Evolutionary conservation across 768 basidiomycete genomes (phyloP).

Genomic region (Boletus vinaceobasis): DNA sequence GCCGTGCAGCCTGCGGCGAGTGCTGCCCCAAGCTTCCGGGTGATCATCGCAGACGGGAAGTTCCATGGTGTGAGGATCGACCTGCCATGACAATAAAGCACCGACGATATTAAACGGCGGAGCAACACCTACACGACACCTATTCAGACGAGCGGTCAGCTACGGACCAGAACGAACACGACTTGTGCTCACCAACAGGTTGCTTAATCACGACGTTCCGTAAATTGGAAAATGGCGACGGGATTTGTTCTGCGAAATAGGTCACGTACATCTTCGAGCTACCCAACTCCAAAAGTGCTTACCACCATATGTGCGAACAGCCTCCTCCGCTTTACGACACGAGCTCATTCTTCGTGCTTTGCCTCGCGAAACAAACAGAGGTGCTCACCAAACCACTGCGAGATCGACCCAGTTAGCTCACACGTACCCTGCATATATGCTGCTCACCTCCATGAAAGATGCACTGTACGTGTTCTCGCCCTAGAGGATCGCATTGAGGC

Average conservation of each 20-base stretch:
- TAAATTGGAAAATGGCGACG: constrained; percentile 61
- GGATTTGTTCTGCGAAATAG: constrained; percentile 64
- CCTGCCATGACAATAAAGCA: constrained; percentile 35
- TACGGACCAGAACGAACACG: constrained; percentile 35
- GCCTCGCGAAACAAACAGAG: neutral
- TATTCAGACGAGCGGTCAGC: constrained; percentile 14
- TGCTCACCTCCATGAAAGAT: constrained; percentile 73
- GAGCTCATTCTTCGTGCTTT: neutral
- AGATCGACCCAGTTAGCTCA: constrained; percentile 1
- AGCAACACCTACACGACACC: constrained; percentile 44
- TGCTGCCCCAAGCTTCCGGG: constrained; percentile 84
- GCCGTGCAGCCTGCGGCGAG: constrained; percentile 95
- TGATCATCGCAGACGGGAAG: constrained; percentile 94
- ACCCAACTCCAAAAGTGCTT: constrained; percentile 11
- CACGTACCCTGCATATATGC: constrained; percentile 1
- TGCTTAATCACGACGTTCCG: constrained; percentile 94
- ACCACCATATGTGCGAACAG: constrained; percentile 89
- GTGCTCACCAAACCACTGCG: constrained; percentile 74
- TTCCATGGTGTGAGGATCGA: constrained; percentile 87
- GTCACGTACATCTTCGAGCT: neutral
- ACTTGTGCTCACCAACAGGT: constrained; percentile 63
- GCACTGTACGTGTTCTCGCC: constrained; percentile 84
- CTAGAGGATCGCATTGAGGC: constrained; percentile 30
- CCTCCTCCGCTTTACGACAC: constrained; percentile 74
- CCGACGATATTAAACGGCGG: too few species aligned